These are phyloP conservation scores for Cladophialophora exuberans DNA, from an alignment of 2,329 filamentous ascomycete species.

Conservation along the genomic window DNA sequence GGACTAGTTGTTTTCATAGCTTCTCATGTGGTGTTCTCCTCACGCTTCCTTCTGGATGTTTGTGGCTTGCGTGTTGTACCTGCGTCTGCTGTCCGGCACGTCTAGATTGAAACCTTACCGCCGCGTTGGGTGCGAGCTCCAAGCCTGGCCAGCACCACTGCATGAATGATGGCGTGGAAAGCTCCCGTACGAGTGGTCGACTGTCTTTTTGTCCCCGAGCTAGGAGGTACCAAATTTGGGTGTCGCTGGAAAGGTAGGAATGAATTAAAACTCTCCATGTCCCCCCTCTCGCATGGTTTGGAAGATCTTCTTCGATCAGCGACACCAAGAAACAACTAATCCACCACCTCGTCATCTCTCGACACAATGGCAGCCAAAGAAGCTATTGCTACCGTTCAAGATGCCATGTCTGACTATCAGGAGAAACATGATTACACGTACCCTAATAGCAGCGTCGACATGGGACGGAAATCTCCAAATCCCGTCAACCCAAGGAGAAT, in stretches of 20 bases:
- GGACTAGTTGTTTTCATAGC: background rate
- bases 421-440: constrained; percentile 5
- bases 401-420: constrained; percentile 13
- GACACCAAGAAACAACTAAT: background rate
- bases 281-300: background rate
- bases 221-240: background rate
- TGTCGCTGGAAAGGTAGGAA: constrained; percentile 1
- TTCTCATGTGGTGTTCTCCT: background rate
- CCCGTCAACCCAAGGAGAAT: background rate
- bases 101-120: constrained; percentile 9
- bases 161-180: constrained; percentile 3
- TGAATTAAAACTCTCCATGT: background rate
- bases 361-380: constrained; percentile 19
- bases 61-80: constrained; percentile 8
- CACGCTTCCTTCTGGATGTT: background rate
- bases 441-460: constrained; percentile 2
- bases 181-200: background rate
- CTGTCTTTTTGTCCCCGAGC: background rate
- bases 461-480: background rate
- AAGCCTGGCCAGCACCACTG: background rate
- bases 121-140: background rate
- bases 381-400: constrained; percentile 15
- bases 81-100: background rate
- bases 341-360: background rate
- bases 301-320: background rate